Base-by-base conservation (phyloP, 306 rosid species). In the Hippophae tibetana region DNA sequence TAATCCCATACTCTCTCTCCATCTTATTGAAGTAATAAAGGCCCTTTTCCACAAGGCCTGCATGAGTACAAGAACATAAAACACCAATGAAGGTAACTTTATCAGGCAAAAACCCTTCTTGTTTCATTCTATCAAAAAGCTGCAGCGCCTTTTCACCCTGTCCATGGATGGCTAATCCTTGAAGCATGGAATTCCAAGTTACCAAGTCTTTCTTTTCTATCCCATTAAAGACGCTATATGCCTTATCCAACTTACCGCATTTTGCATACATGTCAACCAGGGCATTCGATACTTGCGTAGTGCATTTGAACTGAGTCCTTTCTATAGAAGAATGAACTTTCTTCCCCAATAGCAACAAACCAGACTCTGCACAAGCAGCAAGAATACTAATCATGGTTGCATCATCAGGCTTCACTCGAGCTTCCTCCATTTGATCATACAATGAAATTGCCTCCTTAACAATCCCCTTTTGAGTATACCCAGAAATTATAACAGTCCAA, bases 111-210 rank as follows among this genome's bases (percentile, higher is more conserved):
- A 87, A 79, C 56, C 95, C 93, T 61, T 77, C 82, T 13, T 52
- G 59, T 14, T 74, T 58, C 95, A 92, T 87, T 71, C 61, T 71
- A 65, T 78, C 61, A 74, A 92, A 92, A 65, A 85, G 82, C 54
- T 75, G 60, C 47, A 92, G 87, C 0, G 95, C 96, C 67, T 76
- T 73, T 68, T 78, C 67, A 0, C 94, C 96, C 12, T 67, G 83
- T 45, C 98, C 96, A 60, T 87, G 96, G 75, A 79, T 60, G 8
- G 86, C 96, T 42, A 85, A 77, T 14, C 95, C 95, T 50, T 85
- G 98, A 25, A 85, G 82, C 89, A 83, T 83, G 41, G 83, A 70
- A 77, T 89, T 89, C 97, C 97, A 85, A 41, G 97, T 83, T 43
- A 85, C 89, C 47, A 76, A 46, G 72, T 83, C 95, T 68, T 78